Conservation (phyloP, 2,329 filamentous ascomycete genomes). For the Aspergillus jensenii region DNA sequence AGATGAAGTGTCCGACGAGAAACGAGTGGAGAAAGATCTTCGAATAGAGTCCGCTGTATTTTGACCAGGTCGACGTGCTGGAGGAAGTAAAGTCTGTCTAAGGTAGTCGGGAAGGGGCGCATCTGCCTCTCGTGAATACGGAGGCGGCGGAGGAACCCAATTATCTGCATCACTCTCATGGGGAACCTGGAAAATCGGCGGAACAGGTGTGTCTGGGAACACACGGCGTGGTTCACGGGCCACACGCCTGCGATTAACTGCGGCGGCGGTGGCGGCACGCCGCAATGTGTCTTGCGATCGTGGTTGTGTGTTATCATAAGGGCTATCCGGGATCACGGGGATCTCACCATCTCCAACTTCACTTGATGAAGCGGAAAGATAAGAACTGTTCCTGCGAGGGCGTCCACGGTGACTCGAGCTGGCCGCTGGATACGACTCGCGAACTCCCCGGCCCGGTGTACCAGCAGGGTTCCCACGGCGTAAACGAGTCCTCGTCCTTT, state of each 20-base stretch:
- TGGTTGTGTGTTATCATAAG: constrained; percentile 71
- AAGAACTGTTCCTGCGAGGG: constrained; percentile 28
- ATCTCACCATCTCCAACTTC: constrained; percentile 23
- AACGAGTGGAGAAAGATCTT: constrained; percentile 26
- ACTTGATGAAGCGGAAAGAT: constrained; percentile 25
- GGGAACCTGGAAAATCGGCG: constrained; percentile 58
- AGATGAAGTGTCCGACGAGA: constrained; percentile 22
- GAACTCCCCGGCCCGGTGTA: constrained; percentile 19
- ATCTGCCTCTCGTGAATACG: constrained; percentile 55
- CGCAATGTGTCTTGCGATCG: constrained; percentile 69
- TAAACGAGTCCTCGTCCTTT: constrained; percentile 70
- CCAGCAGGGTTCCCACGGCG: constrained; percentile 52
- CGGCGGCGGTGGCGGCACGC: constrained; percentile 71
- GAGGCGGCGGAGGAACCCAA: constrained; percentile 82
- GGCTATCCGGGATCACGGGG: constrained; percentile 65
- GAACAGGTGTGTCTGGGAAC: constrained; percentile 29
- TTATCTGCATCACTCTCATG: constrained; percentile 87
- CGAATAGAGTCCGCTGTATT: constrained; percentile 16
- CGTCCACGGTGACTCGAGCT: constrained; percentile 16
- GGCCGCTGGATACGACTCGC: constrained; percentile 26
- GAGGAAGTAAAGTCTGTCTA: constrained; percentile 33
- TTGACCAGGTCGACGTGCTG: constrained; percentile 16
- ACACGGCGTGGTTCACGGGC: constrained; percentile 48
- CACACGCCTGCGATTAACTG: constrained; percentile 68
- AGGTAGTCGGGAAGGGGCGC: constrained; percentile 40